Conservation (phyloP, 768 basidiomycete species). For the Pulveroboletus frians region DNA sequence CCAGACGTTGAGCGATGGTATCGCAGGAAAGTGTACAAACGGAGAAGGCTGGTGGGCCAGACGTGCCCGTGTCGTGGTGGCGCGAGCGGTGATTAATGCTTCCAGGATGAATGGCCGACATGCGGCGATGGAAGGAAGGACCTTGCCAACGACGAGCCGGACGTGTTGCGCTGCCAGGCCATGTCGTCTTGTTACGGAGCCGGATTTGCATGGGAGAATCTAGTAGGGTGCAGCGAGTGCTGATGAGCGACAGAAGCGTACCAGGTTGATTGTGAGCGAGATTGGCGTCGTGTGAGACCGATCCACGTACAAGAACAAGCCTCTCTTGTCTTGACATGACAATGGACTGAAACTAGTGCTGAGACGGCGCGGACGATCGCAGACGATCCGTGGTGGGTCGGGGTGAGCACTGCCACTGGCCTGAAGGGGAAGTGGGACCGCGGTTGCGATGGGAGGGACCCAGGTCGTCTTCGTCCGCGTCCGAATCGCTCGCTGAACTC, state of each 20-base stretch:
- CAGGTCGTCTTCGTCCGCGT: slow-evolving; percentile 11
- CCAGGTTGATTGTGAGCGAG: too few species aligned
- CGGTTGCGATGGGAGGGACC: slow-evolving; percentile 1
- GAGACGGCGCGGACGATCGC: too few species aligned
- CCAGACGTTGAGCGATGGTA: slow-evolving; percentile 21
- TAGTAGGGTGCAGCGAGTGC: slow-evolving; percentile 11
- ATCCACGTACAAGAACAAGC: slow-evolving; percentile 10
- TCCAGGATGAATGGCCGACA: slow-evolving; percentile 23
- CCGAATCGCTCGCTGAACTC: not conserved
- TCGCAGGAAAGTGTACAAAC: slow-evolving; percentile 23
- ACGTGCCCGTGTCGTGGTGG: slow-evolving; percentile 23
- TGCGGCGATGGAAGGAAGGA: slow-evolving; percentile 21
- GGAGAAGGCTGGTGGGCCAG: slow-evolving; percentile 18
- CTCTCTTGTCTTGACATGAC: too few species aligned
- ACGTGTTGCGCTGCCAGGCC: not conserved
- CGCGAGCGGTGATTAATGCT: slow-evolving; percentile 29
- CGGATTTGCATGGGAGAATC: slow-evolving; percentile 29
- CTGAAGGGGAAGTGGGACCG: too few species aligned
- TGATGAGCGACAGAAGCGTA: slow-evolving; percentile 13
- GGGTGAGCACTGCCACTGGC: too few species aligned
- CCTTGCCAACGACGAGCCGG: slow-evolving; percentile 11
- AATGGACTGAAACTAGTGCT: too few species aligned
- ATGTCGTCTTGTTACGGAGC: slow-evolving; percentile 6
- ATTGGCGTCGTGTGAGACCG: slow-evolving; percentile 25
- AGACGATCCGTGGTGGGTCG: too few species aligned